phyloP scores from a whole-genome alignment of 2,329 filamentous ascomycete genomes.

The Nannizziopsis barbatae region DNA sequence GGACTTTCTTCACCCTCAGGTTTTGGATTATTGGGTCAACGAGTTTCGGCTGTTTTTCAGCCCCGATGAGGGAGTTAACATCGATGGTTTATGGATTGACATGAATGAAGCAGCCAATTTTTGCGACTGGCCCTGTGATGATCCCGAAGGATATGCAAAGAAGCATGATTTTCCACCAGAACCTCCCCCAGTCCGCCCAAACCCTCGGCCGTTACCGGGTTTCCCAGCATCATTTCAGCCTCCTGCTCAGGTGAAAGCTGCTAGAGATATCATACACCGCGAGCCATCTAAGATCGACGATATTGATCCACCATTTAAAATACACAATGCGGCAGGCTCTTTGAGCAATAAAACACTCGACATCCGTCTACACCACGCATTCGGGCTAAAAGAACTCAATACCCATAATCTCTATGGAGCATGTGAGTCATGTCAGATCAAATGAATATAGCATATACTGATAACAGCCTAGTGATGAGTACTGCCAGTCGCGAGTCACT shows the following conservation, averaged over 20 bases:
- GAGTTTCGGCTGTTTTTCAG: conserved; percentile 54
- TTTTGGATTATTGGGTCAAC: conserved; percentile 53
- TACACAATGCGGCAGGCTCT: conserved; percentile 46
- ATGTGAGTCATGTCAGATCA: conserved; percentile 24
- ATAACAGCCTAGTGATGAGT: conserved; percentile 48
- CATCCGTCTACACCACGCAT: conserved; percentile 52
- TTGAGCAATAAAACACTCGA: conserved; percentile 44
- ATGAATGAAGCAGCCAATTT: conserved; percentile 43
- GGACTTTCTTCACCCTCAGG: conserved; percentile 57
- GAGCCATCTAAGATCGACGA: conserved; percentile 51
- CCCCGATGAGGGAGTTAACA: conserved; percentile 50
- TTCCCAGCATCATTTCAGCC: conserved; percentile 55
- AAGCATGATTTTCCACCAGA: conserved; percentile 38
- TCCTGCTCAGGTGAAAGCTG: conserved; percentile 10
- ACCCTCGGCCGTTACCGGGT: conserved; percentile 51
- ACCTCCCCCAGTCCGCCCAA: conserved; percentile 48
- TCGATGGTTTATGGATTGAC: conserved; percentile 62
- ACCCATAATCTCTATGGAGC: conserved; percentile 60
- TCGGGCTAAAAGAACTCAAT: conserved; percentile 54
- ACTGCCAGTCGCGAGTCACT: conserved; percentile 49
- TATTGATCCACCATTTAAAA: conserved; percentile 49
- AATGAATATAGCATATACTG: conserved; percentile 9
- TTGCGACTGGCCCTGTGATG: conserved; percentile 40
- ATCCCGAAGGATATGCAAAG: conserved; percentile 40
- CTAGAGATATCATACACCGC: conserved; percentile 30